Conservation (phyloP, 768 basidiomycete species). For the Termitomyces titanicus region DNA sequence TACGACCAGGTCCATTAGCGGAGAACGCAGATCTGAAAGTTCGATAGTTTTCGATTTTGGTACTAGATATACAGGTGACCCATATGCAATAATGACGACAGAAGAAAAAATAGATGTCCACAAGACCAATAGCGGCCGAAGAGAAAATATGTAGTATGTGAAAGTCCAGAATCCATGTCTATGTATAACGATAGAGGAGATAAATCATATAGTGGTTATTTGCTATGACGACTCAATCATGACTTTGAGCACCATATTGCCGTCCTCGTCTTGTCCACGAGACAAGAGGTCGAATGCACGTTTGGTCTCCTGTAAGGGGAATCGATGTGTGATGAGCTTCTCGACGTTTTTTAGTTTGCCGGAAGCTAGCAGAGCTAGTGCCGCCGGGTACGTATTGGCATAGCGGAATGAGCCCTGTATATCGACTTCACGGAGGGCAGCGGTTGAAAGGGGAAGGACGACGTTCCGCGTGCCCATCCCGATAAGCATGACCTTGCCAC, state of each 20-base stretch:
- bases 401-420: slow-evolving; percentile 91
- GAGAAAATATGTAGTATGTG: not conserved
- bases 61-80: slow-evolving; percentile 9
- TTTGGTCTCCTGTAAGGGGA: slow-evolving; percentile 58
- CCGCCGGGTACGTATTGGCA: slow-evolving; percentile 87
- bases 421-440: slow-evolving; percentile 88
- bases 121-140: not conserved
- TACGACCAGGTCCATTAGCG: not conserved
- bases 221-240: slow-evolving; percentile 56
- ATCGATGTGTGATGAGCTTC: slow-evolving; percentile 79
- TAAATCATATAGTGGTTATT: not conserved
- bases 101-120: not conserved
- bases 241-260: slow-evolving; percentile 85
- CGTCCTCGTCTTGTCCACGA: slow-evolving; percentile 73
- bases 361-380: slow-evolving; percentile 68
- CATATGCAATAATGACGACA: slow-evolving; percentile 3
- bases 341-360: slow-evolving; percentile 62
- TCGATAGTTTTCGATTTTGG: not conserved
- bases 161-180: slow-evolving; percentile 6
- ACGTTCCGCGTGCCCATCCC: slow-evolving; percentile 92
- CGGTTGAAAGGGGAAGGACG: slow-evolving; percentile 76
- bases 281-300: slow-evolving; percentile 82
- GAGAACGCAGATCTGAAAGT: not conserved
- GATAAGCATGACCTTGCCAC: slow-evolving; percentile 89
- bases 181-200: not conserved